Evolutionary conservation across 495 filamentous ascomycete species (phyloP).

Genomic region (Hypoxylon trugodes): DNA sequence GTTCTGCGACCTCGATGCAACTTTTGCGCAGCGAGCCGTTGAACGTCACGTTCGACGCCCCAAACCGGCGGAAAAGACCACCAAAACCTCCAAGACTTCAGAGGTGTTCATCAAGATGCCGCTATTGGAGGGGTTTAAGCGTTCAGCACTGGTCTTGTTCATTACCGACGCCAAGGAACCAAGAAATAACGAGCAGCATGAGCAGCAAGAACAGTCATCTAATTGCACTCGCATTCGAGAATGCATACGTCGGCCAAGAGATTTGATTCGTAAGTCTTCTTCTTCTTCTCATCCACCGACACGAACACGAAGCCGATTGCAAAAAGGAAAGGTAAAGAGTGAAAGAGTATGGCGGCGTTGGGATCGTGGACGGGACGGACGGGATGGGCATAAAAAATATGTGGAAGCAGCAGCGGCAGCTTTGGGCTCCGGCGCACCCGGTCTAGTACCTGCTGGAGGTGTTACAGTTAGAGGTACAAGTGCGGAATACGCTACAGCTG

Average conservation of each 20-base stretch:
- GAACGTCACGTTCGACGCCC: constrained; percentile 23
- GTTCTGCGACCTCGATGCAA: constrained; percentile 30
- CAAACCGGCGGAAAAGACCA: constrained; percentile 10
- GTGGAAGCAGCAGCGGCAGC: background rate
- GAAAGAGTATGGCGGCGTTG: background rate
- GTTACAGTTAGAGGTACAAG: constrained; percentile 17
- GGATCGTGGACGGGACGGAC: no score
- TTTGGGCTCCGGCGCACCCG: background rate
- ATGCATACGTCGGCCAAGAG: constrained; percentile 34
- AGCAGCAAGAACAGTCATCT: constrained; percentile 21
- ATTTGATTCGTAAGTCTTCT: constrained; percentile 23
- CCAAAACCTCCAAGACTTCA: no score
- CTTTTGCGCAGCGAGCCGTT: constrained; percentile 25
- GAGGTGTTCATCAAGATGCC: constrained; percentile 34
- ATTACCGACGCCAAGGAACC: constrained; percentile 36
- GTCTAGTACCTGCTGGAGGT: background rate
- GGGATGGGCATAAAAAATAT: background rate
- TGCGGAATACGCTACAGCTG: no score
- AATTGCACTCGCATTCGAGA: constrained; percentile 29
- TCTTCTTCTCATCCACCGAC: no score
- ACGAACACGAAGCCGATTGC: constrained; percentile 27
- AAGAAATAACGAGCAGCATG: constrained; percentile 25
- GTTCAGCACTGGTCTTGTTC: constrained; percentile 35
- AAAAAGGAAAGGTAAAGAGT: constrained; percentile 4
- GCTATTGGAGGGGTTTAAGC: constrained; percentile 33